Conservation (phyloP, 2,329 filamentous ascomycete species). For the Nectriaceae sp. region DNA sequence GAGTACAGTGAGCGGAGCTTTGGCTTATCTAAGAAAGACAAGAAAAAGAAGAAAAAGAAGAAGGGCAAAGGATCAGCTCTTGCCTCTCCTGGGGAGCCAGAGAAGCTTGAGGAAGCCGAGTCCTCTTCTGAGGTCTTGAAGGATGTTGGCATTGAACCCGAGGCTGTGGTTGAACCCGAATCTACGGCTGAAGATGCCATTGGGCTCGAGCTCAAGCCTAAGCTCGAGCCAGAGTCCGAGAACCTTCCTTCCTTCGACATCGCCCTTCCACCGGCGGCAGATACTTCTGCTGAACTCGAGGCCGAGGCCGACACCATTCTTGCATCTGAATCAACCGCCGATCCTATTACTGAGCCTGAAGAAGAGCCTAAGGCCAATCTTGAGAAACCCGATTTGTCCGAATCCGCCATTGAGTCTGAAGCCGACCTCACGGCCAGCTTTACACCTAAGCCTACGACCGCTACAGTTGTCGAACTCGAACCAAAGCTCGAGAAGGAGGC, state of each 20-base stretch:
- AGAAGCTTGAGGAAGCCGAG: neutral
- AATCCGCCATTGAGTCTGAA: too few relatives aligned
- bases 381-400: too few relatives aligned
- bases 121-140: neutral
- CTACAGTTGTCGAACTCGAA: too few relatives aligned
- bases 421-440: too few relatives aligned
- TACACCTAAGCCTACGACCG: too few relatives aligned
- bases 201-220: neutral
- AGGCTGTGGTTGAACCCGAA: neutral
- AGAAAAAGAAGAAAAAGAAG: slow-evolving; percentile 13
- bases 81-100: neutral
- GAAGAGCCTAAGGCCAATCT: slow-evolving; percentile 7
- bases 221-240: neutral
- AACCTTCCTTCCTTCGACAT: neutral
- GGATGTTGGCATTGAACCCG: neutral
- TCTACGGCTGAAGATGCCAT: neutral
- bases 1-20: neutral
- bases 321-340: neutral
- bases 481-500: slow-evolving; percentile 11
- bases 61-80: slow-evolving; percentile 10
- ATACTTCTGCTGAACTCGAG: neutral
- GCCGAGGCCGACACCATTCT: neutral
- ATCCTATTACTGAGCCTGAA: neutral
- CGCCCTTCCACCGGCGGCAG: neutral
- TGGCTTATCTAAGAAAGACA: slow-evolving; percentile 2